These are phyloP conservation scores for Populus ilicifolia DNA, from an alignment of 345 rosid genomes.

Conservation along the genomic window DNA sequence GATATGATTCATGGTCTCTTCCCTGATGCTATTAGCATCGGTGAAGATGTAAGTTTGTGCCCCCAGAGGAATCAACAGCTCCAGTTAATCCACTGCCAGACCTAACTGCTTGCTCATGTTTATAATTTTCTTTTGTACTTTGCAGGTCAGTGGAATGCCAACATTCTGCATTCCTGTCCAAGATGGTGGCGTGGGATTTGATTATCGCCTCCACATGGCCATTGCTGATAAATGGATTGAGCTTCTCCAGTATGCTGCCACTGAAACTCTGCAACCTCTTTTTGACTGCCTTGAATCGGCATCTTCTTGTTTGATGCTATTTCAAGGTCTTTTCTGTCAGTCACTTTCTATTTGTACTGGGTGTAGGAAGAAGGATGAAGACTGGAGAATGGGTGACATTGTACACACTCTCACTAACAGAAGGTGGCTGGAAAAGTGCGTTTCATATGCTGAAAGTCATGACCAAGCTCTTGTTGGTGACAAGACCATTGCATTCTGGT, in stretches of 20 bases:
- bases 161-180: conserved; percentile 76
- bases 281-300: conserved; percentile 4
- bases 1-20: conserved; percentile 89
- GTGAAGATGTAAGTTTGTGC: conserved; percentile 79
- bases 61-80: background rate
- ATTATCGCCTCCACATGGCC: conserved; percentile 97
- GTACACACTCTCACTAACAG: conserved; percentile 70
- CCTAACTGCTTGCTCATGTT: background rate
- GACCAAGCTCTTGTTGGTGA: conserved; percentile 99
- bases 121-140: background rate
- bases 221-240: conserved; percentile 98
- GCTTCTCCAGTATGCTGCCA: conserved; percentile 63
- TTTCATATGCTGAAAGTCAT: conserved; percentile 91
- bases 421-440: conserved; percentile 86
- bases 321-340: conserved; percentile 5
- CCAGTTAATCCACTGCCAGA: background rate
- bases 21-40: conserved; percentile 82
- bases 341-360: conserved; percentile 14
- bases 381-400: conserved; percentile 80
- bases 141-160: conserved; percentile 99
- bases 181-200: conserved; percentile 97
- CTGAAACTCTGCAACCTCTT: background rate
- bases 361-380: conserved; percentile 81
- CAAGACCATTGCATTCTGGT: conserved; percentile 95
- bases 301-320: conserved; percentile 2